Evolutionary conservation across 2,329 filamentous ascomycete genomes (phyloP).

Genomic region (Alternaria postmessia): DNA sequence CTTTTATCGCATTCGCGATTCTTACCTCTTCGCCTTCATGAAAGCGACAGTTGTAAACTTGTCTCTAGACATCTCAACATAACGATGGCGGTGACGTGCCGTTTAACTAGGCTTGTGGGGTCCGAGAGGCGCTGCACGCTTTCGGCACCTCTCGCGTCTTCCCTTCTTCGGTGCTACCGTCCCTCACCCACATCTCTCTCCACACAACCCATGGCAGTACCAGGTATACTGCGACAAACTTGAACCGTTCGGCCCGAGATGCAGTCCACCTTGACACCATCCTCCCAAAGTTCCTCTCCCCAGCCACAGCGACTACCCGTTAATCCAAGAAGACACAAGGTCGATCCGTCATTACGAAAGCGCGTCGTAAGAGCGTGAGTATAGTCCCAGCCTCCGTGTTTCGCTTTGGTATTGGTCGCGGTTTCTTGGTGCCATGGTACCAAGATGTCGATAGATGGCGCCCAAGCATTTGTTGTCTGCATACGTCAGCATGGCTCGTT

Average conservation of each 20-base stretch:
- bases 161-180: slow-evolving; percentile 8
- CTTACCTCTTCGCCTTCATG: background rate
- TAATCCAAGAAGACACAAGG: slow-evolving; percentile 36
- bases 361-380: slow-evolving; percentile 35
- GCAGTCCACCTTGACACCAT: slow-evolving; percentile 17
- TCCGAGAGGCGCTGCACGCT: slow-evolving; percentile 10
- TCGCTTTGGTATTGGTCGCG: background rate
- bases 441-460: background rate
- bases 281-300: slow-evolving; percentile 18
- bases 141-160: slow-evolving; percentile 7
- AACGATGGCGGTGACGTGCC: slow-evolving; percentile 3
- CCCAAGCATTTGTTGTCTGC: background rate
- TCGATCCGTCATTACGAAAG: slow-evolving; percentile 32
- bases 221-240: slow-evolving; percentile 14
- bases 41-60: background rate
- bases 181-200: slow-evolving; percentile 11
- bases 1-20: slow-evolving; percentile 1
- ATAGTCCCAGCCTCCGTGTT: background rate
- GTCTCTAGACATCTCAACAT: background rate
- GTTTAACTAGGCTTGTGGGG: slow-evolving; percentile 6
- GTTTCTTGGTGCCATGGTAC: background rate
- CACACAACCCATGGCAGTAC: slow-evolving; percentile 11
- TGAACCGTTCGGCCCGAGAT: slow-evolving; percentile 17
- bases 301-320: slow-evolving; percentile 30
- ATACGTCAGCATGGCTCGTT: slow-evolving; percentile 3